A percentile compares a stretch with the other conserved stretches of the same genome.
Conservation (phyloP, 2,329 filamentous ascomycete species). For the Drechslerella dactyloides region DNA sequence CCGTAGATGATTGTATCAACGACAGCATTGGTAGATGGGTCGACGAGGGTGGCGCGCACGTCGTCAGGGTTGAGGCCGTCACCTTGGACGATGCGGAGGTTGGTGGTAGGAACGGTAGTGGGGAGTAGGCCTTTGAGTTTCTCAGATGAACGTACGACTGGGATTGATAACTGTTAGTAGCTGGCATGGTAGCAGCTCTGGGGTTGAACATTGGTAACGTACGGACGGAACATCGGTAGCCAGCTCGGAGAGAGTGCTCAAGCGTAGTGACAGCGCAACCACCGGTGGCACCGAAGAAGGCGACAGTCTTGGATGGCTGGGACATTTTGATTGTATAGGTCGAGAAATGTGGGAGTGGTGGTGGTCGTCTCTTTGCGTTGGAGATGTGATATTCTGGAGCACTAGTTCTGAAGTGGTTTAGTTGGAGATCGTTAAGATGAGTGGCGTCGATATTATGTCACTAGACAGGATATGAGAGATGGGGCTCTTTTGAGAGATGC, state of each 20-base stretch:
- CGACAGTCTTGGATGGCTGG: slow-evolving; percentile 58
- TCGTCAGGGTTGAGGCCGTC: slow-evolving; percentile 60
- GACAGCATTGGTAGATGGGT: slow-evolving; percentile 53
- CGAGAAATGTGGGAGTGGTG: too few species aligned
- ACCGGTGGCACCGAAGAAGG: slow-evolving; percentile 65
- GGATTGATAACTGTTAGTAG: slow-evolving; percentile 4
- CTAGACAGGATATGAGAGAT: neutral
- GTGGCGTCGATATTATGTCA: too few species aligned
- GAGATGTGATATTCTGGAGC: neutral
- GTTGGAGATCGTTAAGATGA: neutral
- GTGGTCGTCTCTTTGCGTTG: too few species aligned
- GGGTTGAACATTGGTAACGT: neutral
- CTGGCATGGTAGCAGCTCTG: neutral
- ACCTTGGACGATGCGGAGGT: slow-evolving; percentile 62
- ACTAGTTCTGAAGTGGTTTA: neutral
- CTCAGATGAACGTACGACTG: slow-evolving; percentile 35
- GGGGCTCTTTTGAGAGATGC: neutral
- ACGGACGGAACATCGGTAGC: slow-evolving; percentile 60
- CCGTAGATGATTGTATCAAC: slow-evolving; percentile 62
- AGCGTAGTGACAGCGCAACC: slow-evolving; percentile 63
- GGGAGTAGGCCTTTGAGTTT: slow-evolving; percentile 34
- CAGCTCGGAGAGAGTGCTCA: slow-evolving; percentile 60
- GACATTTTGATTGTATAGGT: slow-evolving; percentile 22
- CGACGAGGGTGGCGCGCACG: slow-evolving; percentile 58
- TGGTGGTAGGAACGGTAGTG: slow-evolving; percentile 56